A percentile compares a stretch with the other conserved stretches of the same genome.
Evolutionary conservation across 225 moss, liverwort and hornwort species (phyloP).

Genomic region (Neckera pumila): DNA sequence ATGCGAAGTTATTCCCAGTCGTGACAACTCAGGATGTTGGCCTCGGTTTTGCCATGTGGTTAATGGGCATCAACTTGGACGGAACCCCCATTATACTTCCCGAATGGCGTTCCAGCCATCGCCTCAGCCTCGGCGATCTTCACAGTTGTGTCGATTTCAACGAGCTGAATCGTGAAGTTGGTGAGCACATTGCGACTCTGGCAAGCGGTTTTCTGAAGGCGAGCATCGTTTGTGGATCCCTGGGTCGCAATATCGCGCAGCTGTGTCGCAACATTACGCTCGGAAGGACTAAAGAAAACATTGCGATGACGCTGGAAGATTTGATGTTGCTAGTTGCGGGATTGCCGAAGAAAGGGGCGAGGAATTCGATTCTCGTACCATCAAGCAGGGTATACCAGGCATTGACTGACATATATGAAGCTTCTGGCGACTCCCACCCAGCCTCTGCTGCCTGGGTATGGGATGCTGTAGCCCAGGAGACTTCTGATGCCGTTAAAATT

Average conservation of each 20-base stretch:
- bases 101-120: conserved; percentile 27
- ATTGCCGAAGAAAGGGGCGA: background rate
- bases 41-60: conserved; percentile 39
- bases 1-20: conserved; percentile 52
- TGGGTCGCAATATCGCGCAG: conserved; percentile 42
- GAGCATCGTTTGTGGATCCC: conserved; percentile 37
- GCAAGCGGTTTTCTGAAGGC: conserved; percentile 54
- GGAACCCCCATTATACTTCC: background rate
- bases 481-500: conserved; percentile 28
- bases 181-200: conserved; percentile 32
- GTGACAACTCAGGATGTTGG: conserved; percentile 9
- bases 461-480: conserved; percentile 54
- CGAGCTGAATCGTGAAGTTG: conserved; percentile 31
- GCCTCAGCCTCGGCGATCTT: conserved; percentile 47
- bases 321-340: background rate
- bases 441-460: conserved; percentile 18
- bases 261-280: conserved; percentile 22
- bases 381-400: conserved; percentile 49
- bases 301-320: conserved; percentile 13
- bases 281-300: background rate
- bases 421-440: conserved; percentile 23
- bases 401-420: conserved; percentile 32
- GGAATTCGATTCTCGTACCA: conserved; percentile 5
- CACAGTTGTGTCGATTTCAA: conserved; percentile 44
- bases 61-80: conserved; percentile 32